Evolutionary conservation across 192 early-diverging fungal species (phyloP).

Genomic region (Podila horticola): DNA sequence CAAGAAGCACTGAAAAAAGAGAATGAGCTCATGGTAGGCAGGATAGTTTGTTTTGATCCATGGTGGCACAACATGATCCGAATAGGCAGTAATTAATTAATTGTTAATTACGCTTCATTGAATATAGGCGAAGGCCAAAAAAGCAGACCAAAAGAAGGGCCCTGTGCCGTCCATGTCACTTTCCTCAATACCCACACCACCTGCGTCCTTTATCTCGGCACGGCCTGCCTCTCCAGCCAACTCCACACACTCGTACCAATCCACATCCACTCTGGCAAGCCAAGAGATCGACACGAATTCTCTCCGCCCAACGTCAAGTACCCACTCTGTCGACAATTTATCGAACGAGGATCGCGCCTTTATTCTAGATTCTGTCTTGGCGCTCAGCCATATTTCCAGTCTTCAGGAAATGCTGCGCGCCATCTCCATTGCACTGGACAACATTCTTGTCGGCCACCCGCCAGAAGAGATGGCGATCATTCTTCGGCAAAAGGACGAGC

Average conservation of each 20-base stretch:
- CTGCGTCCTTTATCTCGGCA: slow-evolving; percentile 10
- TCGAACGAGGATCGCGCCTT: slow-evolving; percentile 35
- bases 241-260: slow-evolving; percentile 21
- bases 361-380: slow-evolving; percentile 34
- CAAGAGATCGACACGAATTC: slow-evolving; percentile 26
- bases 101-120: no score
- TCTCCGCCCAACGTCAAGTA: not conserved
- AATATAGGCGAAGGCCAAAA: no score
- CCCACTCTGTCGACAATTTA: not conserved
- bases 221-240: slow-evolving; percentile 30
- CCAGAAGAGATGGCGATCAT: slow-evolving; percentile 53
- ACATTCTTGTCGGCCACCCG: slow-evolving; percentile 35
- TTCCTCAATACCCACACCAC: slow-evolving; percentile 7
- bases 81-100: not conserved
- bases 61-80: not conserved
- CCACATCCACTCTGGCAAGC: slow-evolving; percentile 21
- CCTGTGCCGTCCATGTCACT: slow-evolving; percentile 1
- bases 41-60: not conserved
- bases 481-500: slow-evolving; percentile 48
- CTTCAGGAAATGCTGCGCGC: slow-evolving; percentile 37
- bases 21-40: slow-evolving; percentile 22
- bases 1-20: slow-evolving; percentile 38
- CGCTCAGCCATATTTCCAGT: slow-evolving; percentile 16
- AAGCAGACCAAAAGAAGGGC: not conserved
- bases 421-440: slow-evolving; percentile 37